Conservation (phyloP, 177 flowering plant genomes). For the Telopea speciosissima region DNA sequence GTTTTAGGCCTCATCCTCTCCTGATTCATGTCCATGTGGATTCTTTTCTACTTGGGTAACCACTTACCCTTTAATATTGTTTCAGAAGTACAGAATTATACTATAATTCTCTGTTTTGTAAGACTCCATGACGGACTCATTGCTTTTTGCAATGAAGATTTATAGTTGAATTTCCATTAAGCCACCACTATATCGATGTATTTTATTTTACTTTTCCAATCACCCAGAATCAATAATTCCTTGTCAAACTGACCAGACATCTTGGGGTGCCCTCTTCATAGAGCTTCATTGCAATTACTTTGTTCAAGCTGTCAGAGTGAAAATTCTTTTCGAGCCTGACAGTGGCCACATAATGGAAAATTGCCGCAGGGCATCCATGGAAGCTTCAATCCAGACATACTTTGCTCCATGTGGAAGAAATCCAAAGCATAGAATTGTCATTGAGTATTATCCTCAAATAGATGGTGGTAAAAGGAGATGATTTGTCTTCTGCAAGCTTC, state of each 20-base stretch:
- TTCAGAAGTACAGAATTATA: background rate
- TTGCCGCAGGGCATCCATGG: no score
- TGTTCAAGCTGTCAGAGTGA: no score
- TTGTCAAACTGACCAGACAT: background rate
- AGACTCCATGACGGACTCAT: background rate
- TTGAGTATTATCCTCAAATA: no score
- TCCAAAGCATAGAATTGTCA: no score
- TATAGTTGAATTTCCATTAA: background rate
- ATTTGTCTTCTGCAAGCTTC: no score
- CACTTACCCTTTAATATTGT: background rate
- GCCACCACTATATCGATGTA: background rate
- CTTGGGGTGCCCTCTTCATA: background rate
- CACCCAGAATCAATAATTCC: background rate
- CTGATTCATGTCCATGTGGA: background rate
- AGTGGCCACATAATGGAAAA: no score
- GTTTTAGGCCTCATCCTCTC: no score
- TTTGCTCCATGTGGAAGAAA: no score
- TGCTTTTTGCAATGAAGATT: background rate
- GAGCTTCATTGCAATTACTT: background rate
- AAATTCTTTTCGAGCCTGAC: no score
- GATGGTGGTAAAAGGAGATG: no score
- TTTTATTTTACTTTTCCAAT: background rate
- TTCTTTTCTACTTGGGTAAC: background rate
- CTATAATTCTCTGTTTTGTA: background rate
- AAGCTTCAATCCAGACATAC: no score